phyloP scores from a whole-genome alignment of 108 stramenopile genomes.

The Nitzschia sp. region DNA sequence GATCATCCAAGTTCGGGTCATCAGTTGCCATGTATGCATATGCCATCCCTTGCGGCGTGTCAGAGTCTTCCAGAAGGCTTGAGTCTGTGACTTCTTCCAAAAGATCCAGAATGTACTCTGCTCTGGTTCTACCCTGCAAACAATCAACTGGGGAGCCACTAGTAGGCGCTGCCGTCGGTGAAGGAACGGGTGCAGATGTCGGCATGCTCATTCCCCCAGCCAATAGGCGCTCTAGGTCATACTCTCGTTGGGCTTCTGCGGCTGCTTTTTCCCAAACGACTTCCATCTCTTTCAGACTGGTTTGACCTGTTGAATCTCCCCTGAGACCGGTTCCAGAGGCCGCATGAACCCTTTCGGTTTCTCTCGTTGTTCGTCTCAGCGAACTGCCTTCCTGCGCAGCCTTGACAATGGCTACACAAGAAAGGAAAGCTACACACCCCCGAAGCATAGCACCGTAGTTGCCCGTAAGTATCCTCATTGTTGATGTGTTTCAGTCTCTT shows the following conservation, averaged over 20 bases:
- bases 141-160: constrained; percentile 14
- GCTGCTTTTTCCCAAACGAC: constrained; percentile 28
- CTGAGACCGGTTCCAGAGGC: too few species aligned
- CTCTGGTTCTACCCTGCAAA: constrained; percentile 23
- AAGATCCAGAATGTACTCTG: constrained; percentile 26
- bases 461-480: too few species aligned
- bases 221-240: constrained; percentile 18
- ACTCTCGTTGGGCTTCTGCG: constrained; percentile 18
- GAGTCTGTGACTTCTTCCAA: constrained; percentile 12
- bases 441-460: too few species aligned
- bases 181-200: background rate
- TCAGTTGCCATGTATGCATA: constrained; percentile 30
- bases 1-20: constrained; percentile 33
- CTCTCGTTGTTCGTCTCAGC: too few species aligned
- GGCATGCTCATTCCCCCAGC: constrained; percentile 32
- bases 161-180: constrained; percentile 6
- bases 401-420: too few species aligned
- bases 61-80: constrained; percentile 25
- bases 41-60: constrained; percentile 45
- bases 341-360: too few species aligned
- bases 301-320: background rate
- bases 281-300: constrained; percentile 8
- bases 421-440: too few species aligned
- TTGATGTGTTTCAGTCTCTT: too few species aligned
- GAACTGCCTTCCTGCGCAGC: too few species aligned